A percentile compares a stretch with the other conserved stretches of the same genome.
Evolutionary conservation across 2,329 filamentous ascomycete genomes (phyloP).

Genomic region (Fusarium metavorans): DNA sequence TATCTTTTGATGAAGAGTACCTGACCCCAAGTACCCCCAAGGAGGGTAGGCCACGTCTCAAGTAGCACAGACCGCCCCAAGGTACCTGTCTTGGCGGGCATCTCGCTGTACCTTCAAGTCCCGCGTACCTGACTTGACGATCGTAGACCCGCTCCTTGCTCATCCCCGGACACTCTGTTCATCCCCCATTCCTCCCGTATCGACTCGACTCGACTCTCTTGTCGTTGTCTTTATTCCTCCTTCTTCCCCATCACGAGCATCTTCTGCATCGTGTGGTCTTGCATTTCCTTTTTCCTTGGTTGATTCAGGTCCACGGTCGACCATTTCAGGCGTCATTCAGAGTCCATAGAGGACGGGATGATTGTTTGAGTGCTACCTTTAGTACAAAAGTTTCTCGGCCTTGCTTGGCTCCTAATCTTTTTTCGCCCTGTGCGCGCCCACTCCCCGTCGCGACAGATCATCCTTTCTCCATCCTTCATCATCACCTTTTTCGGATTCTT

Average conservation of each 20-base stretch:
- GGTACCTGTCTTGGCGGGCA: slow-evolving; percentile 18
- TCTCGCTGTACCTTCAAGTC: slow-evolving; percentile 3
- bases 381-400: slow-evolving; percentile 22
- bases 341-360: neutral
- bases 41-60: slow-evolving; percentile 6
- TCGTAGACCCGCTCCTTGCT: slow-evolving; percentile 29
- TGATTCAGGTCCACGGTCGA: neutral
- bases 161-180: slow-evolving; percentile 36
- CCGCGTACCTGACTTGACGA: slow-evolving; percentile 35
- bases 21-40: neutral
- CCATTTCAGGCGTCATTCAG: neutral
- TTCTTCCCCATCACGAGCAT: neutral
- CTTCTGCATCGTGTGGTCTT: neutral
- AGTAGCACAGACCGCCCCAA: slow-evolving; percentile 10
- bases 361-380: slow-evolving; percentile 17
- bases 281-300: neutral
- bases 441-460: slow-evolving; percentile 9
- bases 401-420: slow-evolving; percentile 28
- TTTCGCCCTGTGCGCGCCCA: slow-evolving; percentile 27
- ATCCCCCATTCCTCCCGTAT: slow-evolving; percentile 26
- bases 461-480: slow-evolving; percentile 37
- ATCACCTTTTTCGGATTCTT: slow-evolving; percentile 18
- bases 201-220: slow-evolving; percentile 1
- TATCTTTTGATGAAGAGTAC: slow-evolving; percentile 8
- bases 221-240: neutral